These are phyloP conservation scores for Fusarium humuli DNA, from an alignment of 2,329 filamentous ascomycete species.

Conservation along the genomic window DNA sequence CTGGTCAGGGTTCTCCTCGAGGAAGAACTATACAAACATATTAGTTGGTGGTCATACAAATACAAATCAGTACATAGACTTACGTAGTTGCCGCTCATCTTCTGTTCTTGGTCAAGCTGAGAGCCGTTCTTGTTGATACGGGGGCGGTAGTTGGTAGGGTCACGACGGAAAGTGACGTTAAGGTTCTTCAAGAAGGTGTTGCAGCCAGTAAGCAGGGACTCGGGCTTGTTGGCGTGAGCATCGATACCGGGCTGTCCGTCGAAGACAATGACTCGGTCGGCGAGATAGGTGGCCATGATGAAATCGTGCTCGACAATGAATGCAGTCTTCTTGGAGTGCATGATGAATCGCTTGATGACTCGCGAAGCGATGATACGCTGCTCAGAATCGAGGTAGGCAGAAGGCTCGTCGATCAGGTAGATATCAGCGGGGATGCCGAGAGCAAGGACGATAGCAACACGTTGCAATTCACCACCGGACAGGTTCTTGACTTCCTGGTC, in stretches of 20 bases:
- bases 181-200: constrained; percentile 97
- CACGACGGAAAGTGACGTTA: constrained; percentile 97
- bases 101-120: constrained; percentile 98
- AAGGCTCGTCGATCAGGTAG: constrained; percentile 98
- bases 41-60: constrained; percentile 21
- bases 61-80: constrained; percentile 53
- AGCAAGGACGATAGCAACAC: constrained; percentile 97
- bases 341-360: constrained; percentile 99
- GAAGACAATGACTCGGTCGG: constrained; percentile 98
- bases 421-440: constrained; percentile 96
- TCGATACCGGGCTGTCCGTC: constrained; percentile 92
- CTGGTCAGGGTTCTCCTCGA: constrained; percentile 77
- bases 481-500: constrained; percentile 99
- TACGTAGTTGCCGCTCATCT: constrained; percentile 90
- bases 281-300: constrained; percentile 85
- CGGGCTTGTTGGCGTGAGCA: constrained; percentile 87
- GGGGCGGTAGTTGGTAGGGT: constrained; percentile 94
- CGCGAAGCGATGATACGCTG: constrained; percentile 97
- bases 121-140: constrained; percentile 98
- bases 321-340: constrained; percentile 99
- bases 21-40: constrained; percentile 78
- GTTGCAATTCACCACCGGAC: constrained; percentile 98
- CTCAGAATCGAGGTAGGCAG: constrained; percentile 97
- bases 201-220: constrained; percentile 94
- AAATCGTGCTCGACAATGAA: constrained; percentile 99